Evolutionary conservation across 2,329 filamentous ascomycete species (phyloP), one percentile per base, ranked within the genome.

Genomic region (Colletotrichum costaricense): DNA sequence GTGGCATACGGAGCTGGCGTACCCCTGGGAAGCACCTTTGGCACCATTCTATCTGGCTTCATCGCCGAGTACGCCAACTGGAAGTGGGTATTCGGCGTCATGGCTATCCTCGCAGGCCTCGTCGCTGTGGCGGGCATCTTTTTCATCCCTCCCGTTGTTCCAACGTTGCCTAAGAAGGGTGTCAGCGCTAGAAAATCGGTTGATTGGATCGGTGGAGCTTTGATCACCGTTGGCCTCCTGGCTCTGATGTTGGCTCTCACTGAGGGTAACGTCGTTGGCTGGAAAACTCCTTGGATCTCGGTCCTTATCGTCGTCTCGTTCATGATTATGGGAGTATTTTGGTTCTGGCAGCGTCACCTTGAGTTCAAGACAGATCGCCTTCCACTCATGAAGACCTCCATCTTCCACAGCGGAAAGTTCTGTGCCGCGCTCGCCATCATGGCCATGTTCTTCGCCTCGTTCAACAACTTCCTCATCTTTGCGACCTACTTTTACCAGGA

Each of bases 401-500:
- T 92, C 49, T 94, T 93, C 80, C 83, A 83, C 54, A 92, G 88
- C 78, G 79, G 81, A 5, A 86, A 85, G 7, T 93, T 94, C 78
- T 88, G 87, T 42, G 88, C 90, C 7, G 91, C 90, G 19, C 90
- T 93, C 84, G 78, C 88, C 38, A 90, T 92, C 76, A 93, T 93
- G 88, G 85, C 85, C 0, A 80, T 93, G 2, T 93, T 93, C 82
- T 93, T 92, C 77, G 87, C 88, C 22, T 85, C 87, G 2, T 94
- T 94, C 82, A 93, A 92, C 82, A 91, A 92, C 79, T 93, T 88
- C 76, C 82, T 93, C 52, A 85, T 94, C 73, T 93, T 88, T 76
- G 88, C 91, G 1, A 94, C 92, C 5, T 94, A 92, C 80, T 93
- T 90, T 81, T 94, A 90, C 81, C 92, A 94, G 80, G 88, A 92